phyloP scores from a whole-genome alignment of 768 basidiomycete species.

The Suillus subaureus region DNA sequence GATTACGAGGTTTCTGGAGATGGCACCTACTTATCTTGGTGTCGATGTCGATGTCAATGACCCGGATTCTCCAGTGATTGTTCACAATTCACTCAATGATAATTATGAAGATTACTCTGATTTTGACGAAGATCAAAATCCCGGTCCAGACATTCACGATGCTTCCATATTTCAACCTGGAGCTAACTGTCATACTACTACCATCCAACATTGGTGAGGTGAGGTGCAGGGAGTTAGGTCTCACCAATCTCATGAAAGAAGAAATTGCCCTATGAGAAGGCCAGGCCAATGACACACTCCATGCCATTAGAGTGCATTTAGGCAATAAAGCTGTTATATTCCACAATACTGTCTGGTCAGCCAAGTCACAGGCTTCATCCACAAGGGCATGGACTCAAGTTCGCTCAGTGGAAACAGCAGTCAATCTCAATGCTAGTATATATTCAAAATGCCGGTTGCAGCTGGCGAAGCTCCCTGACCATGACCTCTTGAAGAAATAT shows the following conservation, averaged over 20 bases:
- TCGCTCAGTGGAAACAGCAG: not conserved
- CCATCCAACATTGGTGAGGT: slow-evolving; percentile 3
- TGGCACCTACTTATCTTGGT: not conserved
- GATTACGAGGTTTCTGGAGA: too few species aligned
- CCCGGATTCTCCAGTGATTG: too few species aligned
- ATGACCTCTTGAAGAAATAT: not conserved
- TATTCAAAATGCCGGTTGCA: not conserved
- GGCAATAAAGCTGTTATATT: slow-evolving; percentile 17
- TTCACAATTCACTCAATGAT: too few species aligned
- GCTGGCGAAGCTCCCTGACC: not conserved
- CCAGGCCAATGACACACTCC: slow-evolving; percentile 21
- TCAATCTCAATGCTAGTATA: slow-evolving; percentile 7
- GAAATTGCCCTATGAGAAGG: slow-evolving; percentile 14
- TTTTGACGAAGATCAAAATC: not conserved
- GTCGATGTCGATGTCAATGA: too few species aligned
- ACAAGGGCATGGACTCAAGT: slow-evolving; percentile 9
- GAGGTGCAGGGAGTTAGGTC: not conserved
- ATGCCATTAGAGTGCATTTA: slow-evolving; percentile 10
- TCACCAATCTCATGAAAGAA: slow-evolving; percentile 3
- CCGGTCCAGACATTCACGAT: not conserved
- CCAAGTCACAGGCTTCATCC: not conserved
- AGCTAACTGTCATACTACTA: not conserved
- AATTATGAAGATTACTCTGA: too few species aligned
- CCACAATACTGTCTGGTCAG: not conserved
- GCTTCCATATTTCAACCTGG: not conserved